Percentiles rank a stretch among this genome's conserved stretches.
Conservation (phyloP, 169 alveolate genomes). For the Cytauxzoon felis region DNA sequence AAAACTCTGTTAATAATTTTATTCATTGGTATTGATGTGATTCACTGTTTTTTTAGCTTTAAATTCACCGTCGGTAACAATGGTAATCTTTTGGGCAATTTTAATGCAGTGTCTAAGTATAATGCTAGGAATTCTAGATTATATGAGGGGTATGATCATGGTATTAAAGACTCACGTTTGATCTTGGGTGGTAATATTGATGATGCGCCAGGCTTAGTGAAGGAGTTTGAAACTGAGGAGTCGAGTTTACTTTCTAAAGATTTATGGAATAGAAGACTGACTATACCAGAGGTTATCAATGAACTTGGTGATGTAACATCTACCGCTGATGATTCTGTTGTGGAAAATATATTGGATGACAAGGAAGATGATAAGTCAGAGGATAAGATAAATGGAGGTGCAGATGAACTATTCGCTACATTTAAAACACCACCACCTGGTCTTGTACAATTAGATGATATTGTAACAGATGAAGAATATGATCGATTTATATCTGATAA, state of each 20-base stretch:
- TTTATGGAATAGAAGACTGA: slow-evolving; percentile 31
- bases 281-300: slow-evolving; percentile 27
- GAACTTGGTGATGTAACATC: slow-evolving; percentile 10
- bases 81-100: too few relatives aligned
- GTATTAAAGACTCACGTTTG: not conserved
- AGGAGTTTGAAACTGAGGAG: slow-evolving; percentile 33
- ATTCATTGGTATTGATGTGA: too few relatives aligned
- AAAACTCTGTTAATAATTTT: too few relatives aligned
- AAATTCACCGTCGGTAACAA: too few relatives aligned
- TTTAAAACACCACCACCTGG: not conserved
- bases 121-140: too few relatives aligned
- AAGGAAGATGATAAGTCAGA: not conserved
- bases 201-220: slow-evolving; percentile 36
- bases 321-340: slow-evolving; percentile 9
- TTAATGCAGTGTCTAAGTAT: too few relatives aligned
- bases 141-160: slow-evolving; percentile 1
- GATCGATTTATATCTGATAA: too few relatives aligned
- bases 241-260: slow-evolving; percentile 21
- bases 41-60: too few relatives aligned
- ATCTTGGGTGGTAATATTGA: slow-evolving; percentile 57
- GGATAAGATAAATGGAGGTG: not conserved
- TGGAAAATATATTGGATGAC: slow-evolving; percentile 44
- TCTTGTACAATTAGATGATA: slow-evolving; percentile 5
- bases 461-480: not conserved
- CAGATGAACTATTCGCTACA: not conserved